phyloP scores from a whole-genome alignment of 2,329 filamentous ascomycete species.

The Colletotrichum tamarilloi region DNA sequence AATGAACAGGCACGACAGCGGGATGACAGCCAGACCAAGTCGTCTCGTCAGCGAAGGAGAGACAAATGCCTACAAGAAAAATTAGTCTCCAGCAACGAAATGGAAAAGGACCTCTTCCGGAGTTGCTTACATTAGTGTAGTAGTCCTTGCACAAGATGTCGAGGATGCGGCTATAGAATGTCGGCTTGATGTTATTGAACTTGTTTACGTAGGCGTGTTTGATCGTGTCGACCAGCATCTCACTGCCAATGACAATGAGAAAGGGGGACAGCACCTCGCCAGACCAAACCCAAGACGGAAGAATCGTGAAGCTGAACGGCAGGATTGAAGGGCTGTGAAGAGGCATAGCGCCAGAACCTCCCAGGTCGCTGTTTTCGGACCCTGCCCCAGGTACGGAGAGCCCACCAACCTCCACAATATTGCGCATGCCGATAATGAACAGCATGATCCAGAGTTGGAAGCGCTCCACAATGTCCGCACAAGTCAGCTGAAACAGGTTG shows the following conservation, averaged over 20 bases:
- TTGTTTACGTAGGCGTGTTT: conserved; percentile 99
- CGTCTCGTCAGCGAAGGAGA: conserved; percentile 91
- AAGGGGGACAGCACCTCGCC: conserved; percentile 94
- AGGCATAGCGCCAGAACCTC: conserved; percentile 67
- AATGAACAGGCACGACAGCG: conserved; percentile 94
- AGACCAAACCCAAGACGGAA: conserved; percentile 81
- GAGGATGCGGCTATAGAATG: conserved; percentile 88
- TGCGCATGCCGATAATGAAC: conserved; percentile 93
- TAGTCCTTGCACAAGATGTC: conserved; percentile 98
- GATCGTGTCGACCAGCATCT: conserved; percentile 96
- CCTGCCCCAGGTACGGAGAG: conserved; percentile 72
- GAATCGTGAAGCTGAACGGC: conserved; percentile 88
- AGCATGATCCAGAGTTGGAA: conserved; percentile 99
- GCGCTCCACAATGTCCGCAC: conserved; percentile 94
- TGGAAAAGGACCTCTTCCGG: too few relatives aligned
- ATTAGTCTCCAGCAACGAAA: not conserved
- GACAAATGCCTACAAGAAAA: conserved; percentile 75
- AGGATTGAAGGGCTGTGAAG: conserved; percentile 79
- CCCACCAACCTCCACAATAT: conserved; percentile 94
- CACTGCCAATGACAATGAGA: conserved; percentile 91
- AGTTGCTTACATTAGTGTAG: conserved; percentile 81
- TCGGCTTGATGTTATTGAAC: conserved; percentile 96
- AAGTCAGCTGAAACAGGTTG: conserved; percentile 95
- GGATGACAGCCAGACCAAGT: conserved; percentile 90
- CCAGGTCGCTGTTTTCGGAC: conserved; percentile 57